phyloP scores from a whole-genome alignment of 2,329 filamentous ascomycete species.

The Talaromyces sp. region DNA sequence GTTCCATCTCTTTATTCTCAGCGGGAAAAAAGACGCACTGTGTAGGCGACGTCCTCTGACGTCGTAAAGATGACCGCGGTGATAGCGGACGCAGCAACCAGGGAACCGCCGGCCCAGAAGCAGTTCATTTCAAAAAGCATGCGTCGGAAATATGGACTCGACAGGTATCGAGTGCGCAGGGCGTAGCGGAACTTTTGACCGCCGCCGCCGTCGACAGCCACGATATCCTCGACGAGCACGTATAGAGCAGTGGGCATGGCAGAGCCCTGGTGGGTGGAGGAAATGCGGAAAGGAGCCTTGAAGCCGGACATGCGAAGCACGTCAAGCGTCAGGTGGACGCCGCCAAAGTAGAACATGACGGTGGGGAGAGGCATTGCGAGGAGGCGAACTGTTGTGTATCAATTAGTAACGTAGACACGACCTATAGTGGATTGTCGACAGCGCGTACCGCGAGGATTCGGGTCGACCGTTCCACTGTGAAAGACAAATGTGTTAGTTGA shows the following conservation, averaged over 20 bases:
- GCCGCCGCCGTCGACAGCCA: constrained; percentile 61
- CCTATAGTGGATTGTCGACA: not conserved
- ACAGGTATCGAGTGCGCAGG: constrained; percentile 48
- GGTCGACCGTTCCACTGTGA: constrained; percentile 34
- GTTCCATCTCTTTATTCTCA: not conserved
- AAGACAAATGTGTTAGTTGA: not conserved
- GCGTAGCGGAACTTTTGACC: constrained; percentile 50
- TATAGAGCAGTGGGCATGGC: constrained; percentile 56
- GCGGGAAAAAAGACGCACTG: constrained; percentile 21
- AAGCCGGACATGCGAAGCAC: constrained; percentile 36
- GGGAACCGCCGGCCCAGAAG: constrained; percentile 51
- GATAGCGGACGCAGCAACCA: constrained; percentile 43
- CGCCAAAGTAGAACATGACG: constrained; percentile 43
- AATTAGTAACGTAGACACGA: not conserved
- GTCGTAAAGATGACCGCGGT: constrained; percentile 47
- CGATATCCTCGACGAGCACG: constrained; percentile 62
- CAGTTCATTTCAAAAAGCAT: constrained; percentile 52
- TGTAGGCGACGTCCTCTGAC: constrained; percentile 44
- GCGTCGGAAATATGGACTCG: constrained; percentile 49
- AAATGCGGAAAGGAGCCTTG: constrained; percentile 57
- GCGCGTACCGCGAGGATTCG: constrained; percentile 33
- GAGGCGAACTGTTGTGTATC: constrained; percentile 29
- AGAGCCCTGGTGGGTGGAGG: constrained; percentile 56
- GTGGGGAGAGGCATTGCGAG: constrained; percentile 41
- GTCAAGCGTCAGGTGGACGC: constrained; percentile 36